These are phyloP conservation scores for Colletotrichum sp. DNA, from an alignment of 2,329 filamentous ascomycete genomes.

Conservation along the genomic window DNA sequence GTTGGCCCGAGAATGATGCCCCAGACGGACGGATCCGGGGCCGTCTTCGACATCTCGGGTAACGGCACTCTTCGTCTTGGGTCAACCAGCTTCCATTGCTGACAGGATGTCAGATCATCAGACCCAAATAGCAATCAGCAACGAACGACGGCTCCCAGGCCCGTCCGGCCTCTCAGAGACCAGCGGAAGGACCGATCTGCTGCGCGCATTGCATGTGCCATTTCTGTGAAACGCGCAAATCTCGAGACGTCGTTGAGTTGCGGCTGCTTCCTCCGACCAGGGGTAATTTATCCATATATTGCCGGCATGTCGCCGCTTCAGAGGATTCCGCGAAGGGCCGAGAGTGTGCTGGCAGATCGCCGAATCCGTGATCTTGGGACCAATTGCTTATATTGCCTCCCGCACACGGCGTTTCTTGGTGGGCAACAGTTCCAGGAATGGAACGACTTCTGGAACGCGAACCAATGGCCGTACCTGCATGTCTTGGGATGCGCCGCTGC, in stretches of 20 bases:
- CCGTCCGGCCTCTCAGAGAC: neutral
- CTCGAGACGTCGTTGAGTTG: conserved; percentile 2
- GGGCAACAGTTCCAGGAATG: neutral
- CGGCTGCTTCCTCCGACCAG: conserved; percentile 1
- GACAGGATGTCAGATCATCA: neutral
- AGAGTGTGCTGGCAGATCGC: neutral
- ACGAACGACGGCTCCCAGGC: neutral
- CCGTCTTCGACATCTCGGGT: neutral
- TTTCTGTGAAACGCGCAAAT: neutral
- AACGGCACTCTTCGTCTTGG: neutral
- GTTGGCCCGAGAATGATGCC: neutral
- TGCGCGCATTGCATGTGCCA: neutral
- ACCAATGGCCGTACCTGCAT: neutral
- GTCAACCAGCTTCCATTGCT: neutral
- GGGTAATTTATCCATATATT: conserved; percentile 8
- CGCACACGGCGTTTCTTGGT: neutral
- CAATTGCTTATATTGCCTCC: neutral
- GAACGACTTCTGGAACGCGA: neutral
- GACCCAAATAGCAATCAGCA: neutral
- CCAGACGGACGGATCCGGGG: neutral
- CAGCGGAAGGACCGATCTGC: neutral
- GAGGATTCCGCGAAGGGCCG: neutral
- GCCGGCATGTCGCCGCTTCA: conserved; percentile 2
- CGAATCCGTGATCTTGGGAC: conserved; percentile 12
- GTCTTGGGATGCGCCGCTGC: neutral